Base-by-base conservation (phyloP, 2,329 filamentous ascomycete species). In the Beauveria sp. region DNA sequence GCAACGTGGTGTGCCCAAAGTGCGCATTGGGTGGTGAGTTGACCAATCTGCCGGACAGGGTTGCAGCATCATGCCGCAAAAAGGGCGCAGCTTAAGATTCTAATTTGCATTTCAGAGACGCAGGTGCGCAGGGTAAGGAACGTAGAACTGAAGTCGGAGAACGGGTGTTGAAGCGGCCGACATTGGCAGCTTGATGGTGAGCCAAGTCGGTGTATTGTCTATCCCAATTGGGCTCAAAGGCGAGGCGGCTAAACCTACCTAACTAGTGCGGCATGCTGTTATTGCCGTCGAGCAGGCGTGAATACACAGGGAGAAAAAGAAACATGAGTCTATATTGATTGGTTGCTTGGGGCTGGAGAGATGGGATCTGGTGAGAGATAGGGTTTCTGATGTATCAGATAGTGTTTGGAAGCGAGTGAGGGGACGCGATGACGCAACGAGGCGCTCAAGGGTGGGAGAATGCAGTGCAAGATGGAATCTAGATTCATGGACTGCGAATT, bases 381-480 rank as follows among this genome's bases (percentile, higher is more conserved):
- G 49, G 49, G 49, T 34, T 51, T 51, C 24, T 6, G 18, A 51
- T 51, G 49, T 51, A 34, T 31, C 28, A 26, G 49, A 51, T 28
- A 26, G 49, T 31, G 24, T 28, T 18, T 22, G 14, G 24, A 28
- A 5, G 24, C 14, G 14, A 3, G 12, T 53, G 52, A 24, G 26
- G 34, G 22, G 40, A n/a, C 34, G 54, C 34, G 54, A 57, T 57
- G 54, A 57, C 53, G 54, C 42, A 57, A 46, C 26, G 34, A 34
- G 54, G 24, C 43, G 40, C 12, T 34, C 20, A 26, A 18, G 43
- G 28, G 45, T 48, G 14, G 28, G 16, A 9, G 24, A 26, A 31
- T 51, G 48, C 38, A n/a, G 38, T 24, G 5, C 14, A 5, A 1
- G 24, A 34, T 52, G 22, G 22, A 20, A 58, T 43, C 26, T 60